Base-by-base conservation (phyloP, 352 stramenopile species). In the Globisporangium megalacanthum region DNA sequence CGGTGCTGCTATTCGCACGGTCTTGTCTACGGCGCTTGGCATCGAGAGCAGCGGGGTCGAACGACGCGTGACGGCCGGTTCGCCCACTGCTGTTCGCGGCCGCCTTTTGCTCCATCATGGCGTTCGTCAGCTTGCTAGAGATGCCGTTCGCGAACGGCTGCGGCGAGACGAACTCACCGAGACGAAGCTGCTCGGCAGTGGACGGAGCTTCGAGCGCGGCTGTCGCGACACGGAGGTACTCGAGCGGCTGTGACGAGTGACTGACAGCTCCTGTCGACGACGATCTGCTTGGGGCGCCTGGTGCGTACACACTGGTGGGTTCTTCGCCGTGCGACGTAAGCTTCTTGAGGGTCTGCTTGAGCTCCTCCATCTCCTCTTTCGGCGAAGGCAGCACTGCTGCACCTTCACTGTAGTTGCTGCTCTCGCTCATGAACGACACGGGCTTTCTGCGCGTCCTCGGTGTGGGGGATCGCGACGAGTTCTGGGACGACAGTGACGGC, bases 281-380 rank as follows among this genome's bases (percentile, higher is more conserved):
- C 11, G 33, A 36, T 46, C 33, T n/a, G 33, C 14, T 46, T 1
- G 50, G 52, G n/a, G 60, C 61, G 15, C 50, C 39, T 2, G 47
- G 50, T 36, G 39, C 39, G 52, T 64, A 64, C 14, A 10, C 22
- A 35, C 13, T 29, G 29, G 29, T 42, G 4, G 57, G 46, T 49
- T 58, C 39, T 7, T 70, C 65, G 56, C 78, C 62, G 20, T 81
- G 71, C 9, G 59, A 53, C 35, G 75, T 73, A 10, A 92, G 56
- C 10, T 83, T 86, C 58, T 85, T 71, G 39, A 92, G 67, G 9
- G 79, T 92, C 29, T 74, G 66, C 60, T 92, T 92, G 13, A 92
- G 61, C 20, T 88, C 66, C 45, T 85, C 70, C 69, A 92, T 78
- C 56, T 87, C 79, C 22, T 85, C 66, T 19, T 68, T 77, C 3